phyloP scores from a whole-genome alignment of 768 basidiomycete species.

The Boletus tomentosulus region DNA sequence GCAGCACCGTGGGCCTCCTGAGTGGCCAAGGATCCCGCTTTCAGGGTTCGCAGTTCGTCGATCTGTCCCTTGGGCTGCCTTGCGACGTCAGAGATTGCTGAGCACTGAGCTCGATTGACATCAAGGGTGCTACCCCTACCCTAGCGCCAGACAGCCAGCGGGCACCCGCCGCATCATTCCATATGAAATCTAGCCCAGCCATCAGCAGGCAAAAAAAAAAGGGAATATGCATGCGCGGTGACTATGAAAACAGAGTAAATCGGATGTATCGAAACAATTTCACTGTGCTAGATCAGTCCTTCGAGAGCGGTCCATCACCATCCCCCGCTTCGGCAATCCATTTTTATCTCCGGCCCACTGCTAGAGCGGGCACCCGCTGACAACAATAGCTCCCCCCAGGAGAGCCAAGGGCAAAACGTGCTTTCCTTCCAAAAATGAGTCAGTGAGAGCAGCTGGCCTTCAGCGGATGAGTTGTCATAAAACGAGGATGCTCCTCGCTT shows the following conservation, averaged over 20 bases:
- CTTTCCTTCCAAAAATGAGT: conserved; percentile 11
- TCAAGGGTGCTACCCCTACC: conserved; percentile 10
- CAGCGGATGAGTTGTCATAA: conserved; percentile 17
- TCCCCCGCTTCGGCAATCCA: conserved; percentile 17
- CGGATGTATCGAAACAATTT: conserved; percentile 18
- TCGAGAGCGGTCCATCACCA: conserved; percentile 25
- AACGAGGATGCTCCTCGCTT: conserved; percentile 20
- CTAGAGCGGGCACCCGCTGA: conserved; percentile 28
- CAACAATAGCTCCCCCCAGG: conserved; percentile 13
- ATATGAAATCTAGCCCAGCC: background rate
- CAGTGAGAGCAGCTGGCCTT: conserved; percentile 10
- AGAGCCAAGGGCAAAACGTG: conserved; percentile 12
- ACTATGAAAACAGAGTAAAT: conserved; percentile 23
- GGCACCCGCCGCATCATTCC: background rate
- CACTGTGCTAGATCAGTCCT: conserved; percentile 24
- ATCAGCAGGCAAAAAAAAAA: conserved; percentile 3
- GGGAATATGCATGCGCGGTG: conserved; percentile 13
- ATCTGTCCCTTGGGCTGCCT: background rate
- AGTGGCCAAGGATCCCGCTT: conserved; percentile 2
- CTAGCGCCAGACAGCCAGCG: conserved; percentile 12
- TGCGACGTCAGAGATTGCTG: background rate
- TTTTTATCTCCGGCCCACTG: conserved; percentile 30
- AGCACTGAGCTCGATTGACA: conserved; percentile 8
- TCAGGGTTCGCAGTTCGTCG: conserved; percentile 16
- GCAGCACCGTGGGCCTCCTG: conserved; percentile 14